These are phyloP conservation scores for Ganoderma multipileum DNA, from an alignment of 1,284 basidiomycete species.

Conservation along the genomic window DNA sequence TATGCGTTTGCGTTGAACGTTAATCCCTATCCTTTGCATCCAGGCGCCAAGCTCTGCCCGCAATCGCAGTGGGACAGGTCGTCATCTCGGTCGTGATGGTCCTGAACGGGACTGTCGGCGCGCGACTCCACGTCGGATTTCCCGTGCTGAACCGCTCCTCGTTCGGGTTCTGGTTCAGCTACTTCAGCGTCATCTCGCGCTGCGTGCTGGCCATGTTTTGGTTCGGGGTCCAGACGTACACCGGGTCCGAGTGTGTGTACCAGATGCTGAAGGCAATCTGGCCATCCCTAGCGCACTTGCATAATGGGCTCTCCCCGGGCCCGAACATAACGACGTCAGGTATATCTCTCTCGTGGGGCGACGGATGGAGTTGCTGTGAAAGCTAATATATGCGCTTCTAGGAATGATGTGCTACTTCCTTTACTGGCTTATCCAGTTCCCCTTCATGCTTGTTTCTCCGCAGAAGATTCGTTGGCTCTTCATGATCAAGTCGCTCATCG, in stretches of 20 bases:
- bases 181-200: slow-evolving; percentile 78
- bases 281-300: slow-evolving; percentile 69
- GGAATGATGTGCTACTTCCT: slow-evolving; percentile 80
- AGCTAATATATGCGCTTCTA: slow-evolving; percentile 23
- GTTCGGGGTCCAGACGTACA: slow-evolving; percentile 69
- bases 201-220: slow-evolving; percentile 81
- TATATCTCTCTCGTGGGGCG: slow-evolving; percentile 25
- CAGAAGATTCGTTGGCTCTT: slow-evolving; percentile 79
- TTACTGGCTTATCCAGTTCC: slow-evolving; percentile 77
- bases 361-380: neutral
- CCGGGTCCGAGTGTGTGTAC: slow-evolving; percentile 69
- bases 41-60: slow-evolving; percentile 66
- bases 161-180: slow-evolving; percentile 83
- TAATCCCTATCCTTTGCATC: neutral
- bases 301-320: slow-evolving; percentile 64
- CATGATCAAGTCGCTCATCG: slow-evolving; percentile 68
- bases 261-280: slow-evolving; percentile 84
- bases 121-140: slow-evolving; percentile 73
- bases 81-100: slow-evolving; percentile 66
- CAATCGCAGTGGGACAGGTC: slow-evolving; percentile 67
- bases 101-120: slow-evolving; percentile 76
- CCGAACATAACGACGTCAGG: slow-evolving; percentile 72
- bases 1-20: neutral
- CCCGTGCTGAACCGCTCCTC: slow-evolving; percentile 78
- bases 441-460: slow-evolving; percentile 79